Conservation (phyloP, 106 monocot species). For the Allium sativum region DNA sequence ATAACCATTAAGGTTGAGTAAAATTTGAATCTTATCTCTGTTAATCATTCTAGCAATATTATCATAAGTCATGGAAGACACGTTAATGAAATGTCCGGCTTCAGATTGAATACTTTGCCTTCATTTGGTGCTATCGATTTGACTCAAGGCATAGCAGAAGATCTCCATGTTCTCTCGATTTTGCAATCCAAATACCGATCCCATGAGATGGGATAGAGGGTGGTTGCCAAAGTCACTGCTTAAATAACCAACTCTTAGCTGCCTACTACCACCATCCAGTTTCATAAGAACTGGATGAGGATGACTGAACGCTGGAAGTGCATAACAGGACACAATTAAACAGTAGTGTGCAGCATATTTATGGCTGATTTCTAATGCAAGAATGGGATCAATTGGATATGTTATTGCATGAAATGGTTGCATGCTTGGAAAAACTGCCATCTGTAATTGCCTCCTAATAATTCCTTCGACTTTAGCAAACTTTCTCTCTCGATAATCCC, state of each 20-base stretch:
- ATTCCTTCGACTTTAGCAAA: slow-evolving; percentile 88
- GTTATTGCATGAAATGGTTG: slow-evolving; percentile 99
- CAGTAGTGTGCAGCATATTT: slow-evolving; percentile 92
- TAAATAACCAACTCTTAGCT: slow-evolving; percentile 87
- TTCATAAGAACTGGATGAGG: slow-evolving; percentile 63
- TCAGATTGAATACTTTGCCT: slow-evolving; percentile 73
- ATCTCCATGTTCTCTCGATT: slow-evolving; percentile 80
- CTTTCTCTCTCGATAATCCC: slow-evolving; percentile 75
- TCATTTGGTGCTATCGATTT: slow-evolving; percentile 83
- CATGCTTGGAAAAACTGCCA: slow-evolving; percentile 82
- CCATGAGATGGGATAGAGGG: slow-evolving; percentile 91
- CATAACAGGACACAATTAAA: slow-evolving; percentile 83
- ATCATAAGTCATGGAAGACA: slow-evolving; percentile 79
- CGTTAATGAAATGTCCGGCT: slow-evolving; percentile 76
- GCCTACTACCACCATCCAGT: slow-evolving; percentile 37
- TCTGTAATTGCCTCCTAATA: slow-evolving; percentile 79
- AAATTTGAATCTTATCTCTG: slow-evolving; percentile 76
- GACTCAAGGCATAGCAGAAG: slow-evolving; percentile 91
- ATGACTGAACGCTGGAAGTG: slow-evolving; percentile 61
- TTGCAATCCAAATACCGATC: slow-evolving; percentile 92
- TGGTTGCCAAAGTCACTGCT: slow-evolving; percentile 99
- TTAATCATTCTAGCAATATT: slow-evolving; percentile 73
- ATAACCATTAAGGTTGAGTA: slow-evolving; percentile 91
- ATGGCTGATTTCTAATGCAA: slow-evolving; percentile 89
- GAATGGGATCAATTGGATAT: slow-evolving; percentile 80